Base-by-base conservation (phyloP, 352 stramenopile genomes). In the Phytophthora palmivora region DNA sequence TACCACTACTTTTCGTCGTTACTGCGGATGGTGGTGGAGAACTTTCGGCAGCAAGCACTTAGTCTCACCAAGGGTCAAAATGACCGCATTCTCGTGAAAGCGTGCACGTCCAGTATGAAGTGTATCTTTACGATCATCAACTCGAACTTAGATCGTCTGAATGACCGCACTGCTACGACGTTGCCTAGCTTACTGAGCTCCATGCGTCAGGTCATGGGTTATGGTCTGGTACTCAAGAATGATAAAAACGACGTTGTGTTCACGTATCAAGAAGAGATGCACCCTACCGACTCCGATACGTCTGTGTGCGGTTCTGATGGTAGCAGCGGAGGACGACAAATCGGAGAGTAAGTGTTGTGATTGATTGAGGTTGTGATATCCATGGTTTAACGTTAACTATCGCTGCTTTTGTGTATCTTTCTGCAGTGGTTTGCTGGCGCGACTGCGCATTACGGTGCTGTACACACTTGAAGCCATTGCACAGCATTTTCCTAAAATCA, bases 31-130 rank as follows among this genome's bases (percentile, higher is more conserved):
- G 82, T 93, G 43, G 81, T 92, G 34, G 87, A 96, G 63, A 96
- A 96, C 55, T 91, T 94, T 47, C 78, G 85, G 4, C 84, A 94
- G 56, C 87, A 96, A 56, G 72, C 79, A 21, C 74, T 79, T 6
- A 89, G 82, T 37, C 47, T 94, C 3, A 84, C 71, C 4, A 79
- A 79, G 39, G 80, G 78, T 4, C 67, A 90, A 16, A 84, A 86
- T 26, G 83, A 96, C 19, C 79, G 87, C 26, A 90, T 94, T 24
- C 70, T 94, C 4, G 79, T 94, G 22, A 93, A 92, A 53, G 86
- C 85, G 12, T 94, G 85, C 60, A 92, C 84, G 1, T 91, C 80
- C 52, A 96, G 87, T 51, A 87, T 96, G 75, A 93, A 94, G 67
- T 96, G 87, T 64, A 76, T 94, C 18, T 91, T 85, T 59, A 89